Evolutionary conservation across 768 basidiomycete genomes (phyloP).

Genomic region (Mycena belliarum): DNA sequence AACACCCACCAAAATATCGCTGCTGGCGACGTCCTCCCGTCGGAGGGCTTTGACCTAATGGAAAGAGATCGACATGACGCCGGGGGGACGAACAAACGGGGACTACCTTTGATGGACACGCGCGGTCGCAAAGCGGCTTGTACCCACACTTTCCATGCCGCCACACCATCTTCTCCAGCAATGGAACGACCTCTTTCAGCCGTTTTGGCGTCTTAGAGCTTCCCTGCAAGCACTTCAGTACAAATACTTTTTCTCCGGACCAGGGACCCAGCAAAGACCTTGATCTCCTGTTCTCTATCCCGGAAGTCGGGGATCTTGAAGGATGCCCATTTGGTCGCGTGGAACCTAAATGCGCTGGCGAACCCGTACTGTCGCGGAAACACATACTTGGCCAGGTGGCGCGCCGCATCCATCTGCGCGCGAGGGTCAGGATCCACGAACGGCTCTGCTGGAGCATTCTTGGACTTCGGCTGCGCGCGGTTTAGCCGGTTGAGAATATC

Average conservation of each 20-base stretch:
- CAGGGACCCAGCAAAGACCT: slow-evolving; percentile 41
- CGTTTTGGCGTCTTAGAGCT: slow-evolving; percentile 71
- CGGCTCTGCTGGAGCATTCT: slow-evolving; percentile 22
- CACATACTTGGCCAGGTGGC: slow-evolving; percentile 78
- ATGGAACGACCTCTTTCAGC: slow-evolving; percentile 52
- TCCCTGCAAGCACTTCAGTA: slow-evolving; percentile 37
- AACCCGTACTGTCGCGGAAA: slow-evolving; percentile 82
- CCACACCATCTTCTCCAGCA: slow-evolving; percentile 64
- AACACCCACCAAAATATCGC: slow-evolving; percentile 58
- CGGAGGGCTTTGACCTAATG: slow-evolving; percentile 40
- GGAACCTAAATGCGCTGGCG: slow-evolving; percentile 52
- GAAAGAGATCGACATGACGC: slow-evolving; percentile 2
- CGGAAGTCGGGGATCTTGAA: slow-evolving; percentile 50
- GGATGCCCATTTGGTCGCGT: slow-evolving; percentile 26
- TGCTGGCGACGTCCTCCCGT: slow-evolving; percentile 54
- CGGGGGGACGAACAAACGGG: background rate
- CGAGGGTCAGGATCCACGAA: slow-evolving; percentile 48
- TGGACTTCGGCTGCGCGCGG: slow-evolving; percentile 37
- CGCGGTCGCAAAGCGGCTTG: slow-evolving; percentile 55
- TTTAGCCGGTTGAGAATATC: slow-evolving; percentile 67
- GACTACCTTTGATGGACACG: slow-evolving; percentile 79
- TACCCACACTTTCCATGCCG: slow-evolving; percentile 73
- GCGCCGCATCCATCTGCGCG: slow-evolving; percentile 48
- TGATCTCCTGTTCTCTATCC: slow-evolving; percentile 70
- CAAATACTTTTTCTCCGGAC: background rate